These are phyloP conservation scores for Aphanomyces cochlioides DNA, from an alignment of 352 stramenopile species.

Conservation along the genomic window DNA sequence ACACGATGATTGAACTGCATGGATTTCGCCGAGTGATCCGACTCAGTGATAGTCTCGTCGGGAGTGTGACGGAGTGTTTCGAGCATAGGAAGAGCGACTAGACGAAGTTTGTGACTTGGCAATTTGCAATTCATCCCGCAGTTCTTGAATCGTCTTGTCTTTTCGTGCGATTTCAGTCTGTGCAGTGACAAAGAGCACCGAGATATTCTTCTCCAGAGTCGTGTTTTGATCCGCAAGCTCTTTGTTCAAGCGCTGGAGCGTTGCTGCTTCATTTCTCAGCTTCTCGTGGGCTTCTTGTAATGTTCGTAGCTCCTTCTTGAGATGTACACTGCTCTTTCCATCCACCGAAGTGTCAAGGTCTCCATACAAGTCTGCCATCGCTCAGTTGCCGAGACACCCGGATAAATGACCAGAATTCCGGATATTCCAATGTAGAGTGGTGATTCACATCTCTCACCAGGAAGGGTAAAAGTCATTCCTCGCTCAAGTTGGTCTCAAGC, in stretches of 20 bases:
- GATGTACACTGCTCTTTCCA: slow-evolving; percentile 38
- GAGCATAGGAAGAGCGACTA: too few species aligned
- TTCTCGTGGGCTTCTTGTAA: slow-evolving; percentile 50
- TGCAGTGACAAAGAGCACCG: slow-evolving; percentile 64
- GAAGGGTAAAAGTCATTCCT: too few species aligned
- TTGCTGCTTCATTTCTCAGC: slow-evolving; percentile 51
- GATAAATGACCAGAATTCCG: background rate
- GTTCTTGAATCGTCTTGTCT: slow-evolving; percentile 66
- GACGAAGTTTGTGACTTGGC: too few species aligned
- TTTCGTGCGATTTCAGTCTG: slow-evolving; percentile 75
- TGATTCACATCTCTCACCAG: background rate
- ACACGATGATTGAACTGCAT: too few species aligned
- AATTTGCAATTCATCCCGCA: slow-evolving; percentile 48
- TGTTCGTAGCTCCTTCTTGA: slow-evolving; percentile 53
- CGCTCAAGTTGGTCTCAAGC: too few species aligned
- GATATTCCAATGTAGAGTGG: background rate
- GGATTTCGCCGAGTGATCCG: background rate
- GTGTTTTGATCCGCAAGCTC: slow-evolving; percentile 54
- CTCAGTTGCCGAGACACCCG: background rate
- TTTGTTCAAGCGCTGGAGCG: slow-evolving; percentile 61
- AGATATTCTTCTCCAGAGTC: slow-evolving; percentile 69
- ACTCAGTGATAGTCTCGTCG: background rate
- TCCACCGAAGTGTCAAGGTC: slow-evolving; percentile 77
- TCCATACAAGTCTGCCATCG: slow-evolving; percentile 48
- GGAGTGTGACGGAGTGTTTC: background rate